phyloP scores from a whole-genome alignment of 192 early-diverging fungal species.

The Physocladia obscura region DNA sequence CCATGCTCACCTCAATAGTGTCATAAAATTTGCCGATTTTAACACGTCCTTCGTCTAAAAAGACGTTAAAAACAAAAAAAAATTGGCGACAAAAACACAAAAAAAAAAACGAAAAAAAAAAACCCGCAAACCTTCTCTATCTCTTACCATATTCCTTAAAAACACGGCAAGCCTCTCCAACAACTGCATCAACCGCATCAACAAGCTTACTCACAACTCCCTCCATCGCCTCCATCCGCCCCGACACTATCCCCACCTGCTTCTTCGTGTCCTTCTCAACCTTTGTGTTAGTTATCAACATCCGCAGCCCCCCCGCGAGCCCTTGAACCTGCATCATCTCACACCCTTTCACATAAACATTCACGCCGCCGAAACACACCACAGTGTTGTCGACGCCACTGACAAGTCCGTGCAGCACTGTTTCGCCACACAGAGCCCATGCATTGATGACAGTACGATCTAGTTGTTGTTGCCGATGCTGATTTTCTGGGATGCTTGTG shows the following conservation, averaged over 20 bases:
- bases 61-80: neutral
- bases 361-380: conserved; percentile 77
- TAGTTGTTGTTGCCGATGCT: no score
- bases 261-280: conserved; percentile 87
- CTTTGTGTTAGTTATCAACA: conserved; percentile 85
- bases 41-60: neutral
- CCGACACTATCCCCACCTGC: conserved; percentile 63
- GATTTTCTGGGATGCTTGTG: no score
- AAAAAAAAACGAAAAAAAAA: neutral
- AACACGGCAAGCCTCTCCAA: conserved; percentile 1
- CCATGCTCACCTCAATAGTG: neutral
- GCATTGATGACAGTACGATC: conserved; percentile 68
- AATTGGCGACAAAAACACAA: neutral
- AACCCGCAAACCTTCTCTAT: no score
- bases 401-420: conserved; percentile 93
- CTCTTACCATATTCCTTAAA: conserved; percentile 12
- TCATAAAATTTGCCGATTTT: neutral
- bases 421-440: conserved; percentile 91
- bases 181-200: conserved; percentile 10
- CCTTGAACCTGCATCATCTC: conserved; percentile 50
- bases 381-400: conserved; percentile 95
- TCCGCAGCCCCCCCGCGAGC: conserved; percentile 63
- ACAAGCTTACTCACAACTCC: conserved; percentile 32
- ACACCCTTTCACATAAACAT: conserved; percentile 66
- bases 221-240: conserved; percentile 52